Evolutionary conservation across 1,284 basidiomycete species (phyloP), one percentile per base, ranked within the genome.

Genomic region (Psilocybe mexicana): DNA sequence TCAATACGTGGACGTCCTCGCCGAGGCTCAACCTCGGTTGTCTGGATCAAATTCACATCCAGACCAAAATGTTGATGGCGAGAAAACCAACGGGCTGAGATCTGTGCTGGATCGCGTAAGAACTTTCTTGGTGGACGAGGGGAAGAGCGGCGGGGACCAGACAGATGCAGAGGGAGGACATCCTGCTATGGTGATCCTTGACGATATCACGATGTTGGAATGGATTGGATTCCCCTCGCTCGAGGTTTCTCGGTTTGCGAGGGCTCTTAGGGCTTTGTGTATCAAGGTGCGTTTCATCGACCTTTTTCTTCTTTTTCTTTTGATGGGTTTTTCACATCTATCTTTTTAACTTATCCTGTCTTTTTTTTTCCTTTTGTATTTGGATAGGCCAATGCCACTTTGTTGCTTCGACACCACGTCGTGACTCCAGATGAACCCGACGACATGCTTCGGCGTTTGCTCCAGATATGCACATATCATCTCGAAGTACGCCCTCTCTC

Each of bases 401-500:
- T 91, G 2, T 63, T 89, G 48, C 71, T 90, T 50, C 80, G 87
- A 47, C 84, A 88, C 63, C 88, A 91, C 62, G 70, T 82, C 47
- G 68, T 83, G 10, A 76, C 77, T 2, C 76, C 80, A 24, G 77
- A 77, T 43, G 81, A 84, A 51, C 78, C 81, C 0, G 87, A 89
- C 61, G 78, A 83, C 35, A 68, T 89, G 4, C 78, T 87, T 51
- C 78, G 79, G 33, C 70, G 76, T 38, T 72, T 90, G 12, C 70
- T 84, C 24, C 82, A 87, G 55, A 67, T 86, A 6, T 86, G 80
- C 62, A 75, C 82, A 1, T 85, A 86, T 60, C 87, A 90, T 64
- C 61, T 90, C 6, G 89, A 92, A 61, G 84, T 91, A 0, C 76
- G 80, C 36, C 83, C 88, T 0, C 73, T 92, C 3, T 76, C 83